A percentile compares a stretch with the other conserved stretches of the same genome.
These are phyloP conservation scores for Bruguiera hainesii DNA, from an alignment of 441 rosid genomes.

Conservation along the genomic window DNA sequence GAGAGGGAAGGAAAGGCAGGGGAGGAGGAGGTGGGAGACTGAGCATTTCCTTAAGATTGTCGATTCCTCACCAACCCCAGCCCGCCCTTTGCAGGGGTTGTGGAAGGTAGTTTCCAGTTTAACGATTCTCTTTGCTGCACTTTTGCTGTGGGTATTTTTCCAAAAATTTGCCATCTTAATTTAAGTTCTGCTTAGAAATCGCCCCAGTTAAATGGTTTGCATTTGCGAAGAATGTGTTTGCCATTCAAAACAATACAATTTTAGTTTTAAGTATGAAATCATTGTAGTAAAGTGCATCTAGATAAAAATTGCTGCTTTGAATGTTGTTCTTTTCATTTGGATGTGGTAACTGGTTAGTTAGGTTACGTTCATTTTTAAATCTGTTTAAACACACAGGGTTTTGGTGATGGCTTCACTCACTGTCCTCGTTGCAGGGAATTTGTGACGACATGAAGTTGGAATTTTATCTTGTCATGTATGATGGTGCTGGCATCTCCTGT, in stretches of 20 bases:
- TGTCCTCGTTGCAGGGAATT: conserved; percentile 54
- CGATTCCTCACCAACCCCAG: conserved; percentile 59
- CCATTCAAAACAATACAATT: neutral
- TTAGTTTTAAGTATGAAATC: neutral
- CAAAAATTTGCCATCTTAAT: neutral
- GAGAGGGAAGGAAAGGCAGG: conserved; percentile 75
- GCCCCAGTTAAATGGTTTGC: neutral
- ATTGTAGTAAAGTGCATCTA: neutral
- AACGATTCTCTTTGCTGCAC: neutral
- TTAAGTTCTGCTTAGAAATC: neutral
- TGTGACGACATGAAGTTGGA: conserved; percentile 59
- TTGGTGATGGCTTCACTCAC: conserved; percentile 12
- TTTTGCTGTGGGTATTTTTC: neutral
- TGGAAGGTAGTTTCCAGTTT: conserved; percentile 61
- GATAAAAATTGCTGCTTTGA: neutral
- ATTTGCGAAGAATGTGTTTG: neutral
- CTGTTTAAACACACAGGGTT: too few relatives aligned
- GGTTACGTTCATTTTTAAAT: too few relatives aligned
- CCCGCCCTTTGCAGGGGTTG: conserved; percentile 81
- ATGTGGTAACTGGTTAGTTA: too few relatives aligned
- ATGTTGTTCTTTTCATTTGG: neutral
- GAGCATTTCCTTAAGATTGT: conserved; percentile 77
- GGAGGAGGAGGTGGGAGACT: conserved; percentile 66
- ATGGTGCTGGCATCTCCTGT: conserved; percentile 74
- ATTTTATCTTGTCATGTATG: conserved; percentile 67